These are phyloP conservation scores for Phytophthora hibernalis DNA, from an alignment of 352 stramenopile species.

Conservation along the genomic window DNA sequence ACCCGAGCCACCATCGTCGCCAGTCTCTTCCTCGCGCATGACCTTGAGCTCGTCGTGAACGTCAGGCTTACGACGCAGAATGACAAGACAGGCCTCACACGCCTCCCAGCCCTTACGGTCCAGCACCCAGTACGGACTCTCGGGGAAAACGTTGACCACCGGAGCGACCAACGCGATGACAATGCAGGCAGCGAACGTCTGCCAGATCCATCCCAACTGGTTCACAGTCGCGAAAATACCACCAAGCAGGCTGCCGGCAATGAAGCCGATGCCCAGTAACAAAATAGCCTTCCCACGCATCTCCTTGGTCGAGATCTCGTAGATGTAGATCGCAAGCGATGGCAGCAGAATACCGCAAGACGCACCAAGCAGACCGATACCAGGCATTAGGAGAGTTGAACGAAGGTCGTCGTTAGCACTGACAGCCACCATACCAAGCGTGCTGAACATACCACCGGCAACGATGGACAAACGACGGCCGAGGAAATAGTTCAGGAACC, in stretches of 20 bases:
- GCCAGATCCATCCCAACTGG: slow-evolving; percentile 81
- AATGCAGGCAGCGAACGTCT: slow-evolving; percentile 66
- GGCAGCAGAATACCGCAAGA: slow-evolving; percentile 74
- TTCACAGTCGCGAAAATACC: slow-evolving; percentile 63
- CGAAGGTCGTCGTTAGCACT: slow-evolving; percentile 61
- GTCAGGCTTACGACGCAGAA: slow-evolving; percentile 72
- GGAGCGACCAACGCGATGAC: slow-evolving; percentile 76
- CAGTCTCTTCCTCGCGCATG: slow-evolving; percentile 68
- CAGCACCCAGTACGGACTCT: slow-evolving; percentile 83
- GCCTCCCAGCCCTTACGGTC: slow-evolving; percentile 73
- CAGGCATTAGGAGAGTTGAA: slow-evolving; percentile 56
- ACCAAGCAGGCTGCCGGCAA: slow-evolving; percentile 62
- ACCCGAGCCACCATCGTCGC: slow-evolving; percentile 44
- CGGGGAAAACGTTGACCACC: slow-evolving; percentile 75
- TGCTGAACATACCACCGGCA: slow-evolving; percentile 66
- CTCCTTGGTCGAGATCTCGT: slow-evolving; percentile 81
- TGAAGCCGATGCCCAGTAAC: slow-evolving; percentile 68
- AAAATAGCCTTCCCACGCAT: slow-evolving; percentile 79
- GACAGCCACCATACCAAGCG: slow-evolving; percentile 67
- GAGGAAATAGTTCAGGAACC: slow-evolving; percentile 65
- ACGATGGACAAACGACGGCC: slow-evolving; percentile 72
- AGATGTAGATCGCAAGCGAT: slow-evolving; percentile 79
- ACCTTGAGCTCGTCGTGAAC: slow-evolving; percentile 74
- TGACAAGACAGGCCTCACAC: slow-evolving; percentile 67
- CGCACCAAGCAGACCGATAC: slow-evolving; percentile 64